Percentiles rank a stretch among this genome's conserved stretches.
phyloP scores from a whole-genome alignment of 1,139 yeast genomes.

The Geotrichum bryndzae region DNA sequence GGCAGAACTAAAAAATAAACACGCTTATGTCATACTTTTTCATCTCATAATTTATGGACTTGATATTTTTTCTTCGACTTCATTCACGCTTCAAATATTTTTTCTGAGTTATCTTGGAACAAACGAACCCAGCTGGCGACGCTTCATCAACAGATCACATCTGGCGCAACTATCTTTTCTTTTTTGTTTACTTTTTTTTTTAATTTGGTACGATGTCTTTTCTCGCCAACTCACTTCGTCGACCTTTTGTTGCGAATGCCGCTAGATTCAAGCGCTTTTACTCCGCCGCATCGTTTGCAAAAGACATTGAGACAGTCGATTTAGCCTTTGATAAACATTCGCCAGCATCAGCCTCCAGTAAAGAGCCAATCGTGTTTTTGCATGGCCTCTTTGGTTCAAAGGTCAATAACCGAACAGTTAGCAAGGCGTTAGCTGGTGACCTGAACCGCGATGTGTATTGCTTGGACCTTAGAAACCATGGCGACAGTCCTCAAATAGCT shows the following conservation, averaged over 20 bases:
- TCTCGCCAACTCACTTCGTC: not conserved
- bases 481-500: constrained; percentile 70
- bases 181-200: not conserved
- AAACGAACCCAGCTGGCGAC: not conserved
- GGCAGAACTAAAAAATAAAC: not conserved
- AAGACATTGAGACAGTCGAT: constrained; percentile 16
- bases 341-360: not conserved
- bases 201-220: not conserved
- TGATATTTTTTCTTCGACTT: not conserved
- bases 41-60: not conserved
- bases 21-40: not conserved
- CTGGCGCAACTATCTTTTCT: not conserved
- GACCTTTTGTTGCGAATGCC: not conserved
- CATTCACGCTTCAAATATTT: not conserved
- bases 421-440: constrained; percentile 40
- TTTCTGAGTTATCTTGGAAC: not conserved
- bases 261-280: not conserved
- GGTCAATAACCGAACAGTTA: constrained; percentile 70
- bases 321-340: constrained; percentile 15
- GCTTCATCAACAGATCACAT: not conserved
- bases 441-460: constrained; percentile 49
- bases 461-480: constrained; percentile 84
- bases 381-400: constrained; percentile 91
- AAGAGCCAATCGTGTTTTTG: constrained; percentile 58
- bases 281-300: constrained; percentile 4